phyloP scores from a whole-genome alignment of 2,329 filamentous ascomycete species.

The Colletotrichum salicis region DNA sequence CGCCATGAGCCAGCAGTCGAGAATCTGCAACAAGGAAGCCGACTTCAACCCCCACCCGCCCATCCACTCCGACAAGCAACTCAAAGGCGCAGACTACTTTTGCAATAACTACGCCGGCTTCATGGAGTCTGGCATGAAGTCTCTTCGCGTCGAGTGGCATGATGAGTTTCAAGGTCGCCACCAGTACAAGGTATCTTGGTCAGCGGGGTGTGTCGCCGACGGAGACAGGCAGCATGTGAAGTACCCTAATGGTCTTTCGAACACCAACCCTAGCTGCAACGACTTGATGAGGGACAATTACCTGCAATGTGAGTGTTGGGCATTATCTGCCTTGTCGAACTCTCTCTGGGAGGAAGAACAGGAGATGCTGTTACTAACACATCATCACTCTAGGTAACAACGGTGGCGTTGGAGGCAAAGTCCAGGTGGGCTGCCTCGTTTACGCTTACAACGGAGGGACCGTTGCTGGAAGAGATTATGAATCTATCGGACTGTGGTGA shows the following conservation, averaged over 20 bases:
- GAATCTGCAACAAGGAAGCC: not conserved
- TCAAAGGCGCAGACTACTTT: not conserved
- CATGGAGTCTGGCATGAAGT: not conserved
- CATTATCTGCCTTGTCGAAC: not conserved
- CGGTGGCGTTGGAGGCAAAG: not conserved
- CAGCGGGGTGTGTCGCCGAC: not conserved
- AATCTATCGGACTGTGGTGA: not conserved
- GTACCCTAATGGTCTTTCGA: not conserved
- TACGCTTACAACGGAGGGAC: constrained; percentile 9
- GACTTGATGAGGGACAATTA: not conserved
- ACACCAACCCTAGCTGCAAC: not conserved
- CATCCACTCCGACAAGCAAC: not conserved
- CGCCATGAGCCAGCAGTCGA: not conserved
- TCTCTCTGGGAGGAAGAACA: not conserved
- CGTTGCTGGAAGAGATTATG: not conserved
- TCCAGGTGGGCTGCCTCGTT: not conserved
- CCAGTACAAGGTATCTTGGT: not conserved
- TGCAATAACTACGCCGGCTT: not conserved
- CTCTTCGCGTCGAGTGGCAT: not conserved
- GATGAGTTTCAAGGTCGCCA: not conserved
- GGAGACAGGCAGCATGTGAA: not conserved
- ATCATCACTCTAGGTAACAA: not conserved
- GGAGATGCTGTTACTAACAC: not conserved
- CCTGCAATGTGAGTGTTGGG: not conserved
- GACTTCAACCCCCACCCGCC: not conserved